Evolutionary conservation across 2,329 filamentous ascomycete genomes (phyloP).

Genomic region (Exophiala bonariae): DNA sequence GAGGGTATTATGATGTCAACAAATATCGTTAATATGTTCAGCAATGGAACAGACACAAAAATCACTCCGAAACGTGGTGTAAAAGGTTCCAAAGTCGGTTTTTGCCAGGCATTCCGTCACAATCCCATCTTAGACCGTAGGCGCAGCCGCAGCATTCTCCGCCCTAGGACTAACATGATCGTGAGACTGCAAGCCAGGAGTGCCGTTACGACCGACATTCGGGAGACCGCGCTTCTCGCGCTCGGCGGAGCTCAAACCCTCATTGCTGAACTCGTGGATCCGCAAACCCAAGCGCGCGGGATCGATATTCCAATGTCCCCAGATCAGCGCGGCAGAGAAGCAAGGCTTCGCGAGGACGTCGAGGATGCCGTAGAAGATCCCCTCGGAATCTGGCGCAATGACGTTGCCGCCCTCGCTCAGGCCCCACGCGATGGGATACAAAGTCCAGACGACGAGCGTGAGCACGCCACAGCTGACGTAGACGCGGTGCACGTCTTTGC

Average conservation of each 20-base stretch:
- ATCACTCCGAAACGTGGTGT: too few relatives aligned
- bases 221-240: slow-evolving; percentile 1
- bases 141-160: too few relatives aligned
- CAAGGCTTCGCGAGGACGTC: slow-evolving; percentile 13
- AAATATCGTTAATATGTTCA: too few relatives aligned
- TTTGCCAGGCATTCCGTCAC: too few relatives aligned
- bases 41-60: too few relatives aligned
- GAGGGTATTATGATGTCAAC: too few relatives aligned
- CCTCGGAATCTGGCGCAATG: slow-evolving; percentile 56
- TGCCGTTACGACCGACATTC: background rate
- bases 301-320: slow-evolving; percentile 18
- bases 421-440: slow-evolving; percentile 65
- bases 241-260: background rate
- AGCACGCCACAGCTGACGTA: slow-evolving; percentile 58
- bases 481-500: slow-evolving; percentile 50
- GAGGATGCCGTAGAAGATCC: slow-evolving; percentile 22
- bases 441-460: slow-evolving; percentile 60
- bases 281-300: slow-evolving; percentile 14
- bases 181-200: background rate
- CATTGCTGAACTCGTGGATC: slow-evolving; percentile 1
- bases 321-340: slow-evolving; percentile 7
- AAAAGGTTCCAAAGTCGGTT: too few relatives aligned
- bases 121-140: too few relatives aligned
- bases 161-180: too few relatives aligned
- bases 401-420: slow-evolving; percentile 64